A percentile compares a stretch with the other conserved stretches of the same genome.
phyloP scores from a whole-genome alignment of 2,329 filamentous ascomycete genomes.

The Epichloe festucae region DNA sequence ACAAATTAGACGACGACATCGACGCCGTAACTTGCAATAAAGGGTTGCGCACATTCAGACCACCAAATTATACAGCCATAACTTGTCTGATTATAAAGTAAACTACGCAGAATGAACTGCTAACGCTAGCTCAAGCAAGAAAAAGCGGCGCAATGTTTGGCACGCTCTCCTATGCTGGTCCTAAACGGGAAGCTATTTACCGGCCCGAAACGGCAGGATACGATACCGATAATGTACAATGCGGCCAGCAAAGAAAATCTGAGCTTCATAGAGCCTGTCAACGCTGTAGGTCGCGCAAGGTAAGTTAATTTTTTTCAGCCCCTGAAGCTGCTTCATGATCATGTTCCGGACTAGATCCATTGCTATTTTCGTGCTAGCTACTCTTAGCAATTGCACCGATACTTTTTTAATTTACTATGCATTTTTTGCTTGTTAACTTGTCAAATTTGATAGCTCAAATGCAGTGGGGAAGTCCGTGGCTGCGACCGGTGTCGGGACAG shows the following conservation, averaged over 20 bases:
- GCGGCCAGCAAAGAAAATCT: background rate
- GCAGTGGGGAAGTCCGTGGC: background rate
- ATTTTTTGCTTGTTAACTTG: background rate
- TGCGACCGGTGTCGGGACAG: background rate
- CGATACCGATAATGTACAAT: background rate
- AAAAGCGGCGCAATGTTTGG: background rate
- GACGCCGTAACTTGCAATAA: background rate
- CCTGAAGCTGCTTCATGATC: background rate
- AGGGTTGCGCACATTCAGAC: background rate
- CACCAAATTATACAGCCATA: background rate
- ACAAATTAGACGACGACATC: background rate
- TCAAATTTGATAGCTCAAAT: background rate
- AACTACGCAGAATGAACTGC: background rate
- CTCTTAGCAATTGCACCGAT: background rate
- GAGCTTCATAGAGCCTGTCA: background rate
- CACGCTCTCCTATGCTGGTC: background rate
- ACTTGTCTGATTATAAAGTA: background rate
- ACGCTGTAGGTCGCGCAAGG: background rate
- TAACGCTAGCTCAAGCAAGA: background rate
- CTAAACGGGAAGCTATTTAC: background rate
- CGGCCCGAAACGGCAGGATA: background rate
- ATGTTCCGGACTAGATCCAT: background rate
- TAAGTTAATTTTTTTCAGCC: background rate
- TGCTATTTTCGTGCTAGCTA: background rate
- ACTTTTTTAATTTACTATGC: background rate